Evolutionary conservation across 768 basidiomycete genomes (phyloP).

Genomic region (Boletus huronensis): DNA sequence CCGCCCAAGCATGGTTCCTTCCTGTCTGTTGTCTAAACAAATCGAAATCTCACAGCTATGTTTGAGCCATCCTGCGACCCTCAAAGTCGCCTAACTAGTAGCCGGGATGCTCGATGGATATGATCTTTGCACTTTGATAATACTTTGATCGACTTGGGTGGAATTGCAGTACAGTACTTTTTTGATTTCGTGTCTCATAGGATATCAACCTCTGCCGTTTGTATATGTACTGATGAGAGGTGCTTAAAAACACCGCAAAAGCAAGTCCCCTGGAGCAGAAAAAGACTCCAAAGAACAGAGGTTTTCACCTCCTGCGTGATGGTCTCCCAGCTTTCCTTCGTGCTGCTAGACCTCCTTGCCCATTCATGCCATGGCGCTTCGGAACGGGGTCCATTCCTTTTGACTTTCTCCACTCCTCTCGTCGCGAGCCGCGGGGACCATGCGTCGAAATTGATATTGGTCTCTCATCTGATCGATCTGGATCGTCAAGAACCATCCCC

Average conservation of each 20-base stretch:
- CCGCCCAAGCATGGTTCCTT: background rate
- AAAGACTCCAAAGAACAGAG: background rate
- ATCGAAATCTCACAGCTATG: background rate
- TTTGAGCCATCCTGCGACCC: background rate
- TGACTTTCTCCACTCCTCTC: slow-evolving; percentile 78
- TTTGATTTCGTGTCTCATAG: slow-evolving; percentile 6
- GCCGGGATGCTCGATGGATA: background rate
- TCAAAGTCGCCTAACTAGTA: background rate
- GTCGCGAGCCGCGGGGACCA: slow-evolving; percentile 69
- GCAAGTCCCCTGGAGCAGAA: background rate
- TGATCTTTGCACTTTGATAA: background rate
- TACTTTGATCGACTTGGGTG: background rate
- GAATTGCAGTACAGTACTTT: slow-evolving; percentile 12
- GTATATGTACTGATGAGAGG: too few species aligned
- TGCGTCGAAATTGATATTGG: slow-evolving; percentile 67
- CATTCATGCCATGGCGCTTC: slow-evolving; percentile 55
- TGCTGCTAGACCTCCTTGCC: slow-evolving; percentile 60
- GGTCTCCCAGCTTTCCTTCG: slow-evolving; percentile 67
- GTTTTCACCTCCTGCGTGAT: slow-evolving; percentile 59
- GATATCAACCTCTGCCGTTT: background rate
- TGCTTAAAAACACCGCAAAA: background rate
- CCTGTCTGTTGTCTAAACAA: slow-evolving; percentile 11
- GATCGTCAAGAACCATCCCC: slow-evolving; percentile 52
- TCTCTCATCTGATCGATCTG: slow-evolving; percentile 23
- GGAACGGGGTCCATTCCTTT: slow-evolving; percentile 65